Percentiles rank a stretch among this genome's conserved stretches.
phyloP scores from a whole-genome alignment of 2,329 filamentous ascomycete genomes.

The Clonostachys sp. region DNA sequence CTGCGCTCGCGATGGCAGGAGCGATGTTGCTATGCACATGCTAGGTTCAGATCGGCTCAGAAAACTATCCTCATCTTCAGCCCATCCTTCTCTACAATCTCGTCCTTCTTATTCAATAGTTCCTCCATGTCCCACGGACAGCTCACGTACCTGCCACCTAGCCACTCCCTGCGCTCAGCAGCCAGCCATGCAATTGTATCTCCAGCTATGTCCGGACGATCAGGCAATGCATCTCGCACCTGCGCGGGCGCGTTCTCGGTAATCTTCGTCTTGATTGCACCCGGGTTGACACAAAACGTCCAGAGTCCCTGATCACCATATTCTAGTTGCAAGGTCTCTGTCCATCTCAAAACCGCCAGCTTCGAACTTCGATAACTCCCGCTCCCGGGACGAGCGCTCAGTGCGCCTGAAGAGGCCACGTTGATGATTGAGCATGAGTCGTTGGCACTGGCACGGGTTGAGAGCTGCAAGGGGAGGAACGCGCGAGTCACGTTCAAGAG shows the following conservation, averaged over 20 bases:
- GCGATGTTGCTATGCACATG: too few species aligned
- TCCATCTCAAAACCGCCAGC: slow-evolving; percentile 41
- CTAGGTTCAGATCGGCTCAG: background rate
- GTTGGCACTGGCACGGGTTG: background rate
- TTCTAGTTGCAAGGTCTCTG: slow-evolving; percentile 40
- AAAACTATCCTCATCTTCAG: slow-evolving; percentile 23
- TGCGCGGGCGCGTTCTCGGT: slow-evolving; percentile 7
- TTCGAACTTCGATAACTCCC: slow-evolving; percentile 41
- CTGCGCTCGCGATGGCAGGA: too few species aligned
- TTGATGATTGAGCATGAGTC: slow-evolving; percentile 31
- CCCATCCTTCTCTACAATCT: slow-evolving; percentile 23
- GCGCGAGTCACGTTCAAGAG: slow-evolving; percentile 9
- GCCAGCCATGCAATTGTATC: slow-evolving; percentile 18
- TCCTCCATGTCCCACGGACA: slow-evolving; percentile 31
- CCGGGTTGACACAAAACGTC: slow-evolving; percentile 31
- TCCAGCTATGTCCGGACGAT: slow-evolving; percentile 11
- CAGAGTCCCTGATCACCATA: slow-evolving; percentile 33
- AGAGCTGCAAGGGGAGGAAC: slow-evolving; percentile 10
- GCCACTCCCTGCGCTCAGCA: slow-evolving; percentile 23
- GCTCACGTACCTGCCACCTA: slow-evolving; percentile 25
- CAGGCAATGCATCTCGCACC: slow-evolving; percentile 5
- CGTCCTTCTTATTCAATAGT: slow-evolving; percentile 19
- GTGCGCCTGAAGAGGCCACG: slow-evolving; percentile 34
- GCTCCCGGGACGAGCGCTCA: slow-evolving; percentile 20
- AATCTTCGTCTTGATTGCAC: slow-evolving; percentile 26